Base-by-base conservation (phyloP, 805 yeast genomes). In the Candida takata region DNA sequence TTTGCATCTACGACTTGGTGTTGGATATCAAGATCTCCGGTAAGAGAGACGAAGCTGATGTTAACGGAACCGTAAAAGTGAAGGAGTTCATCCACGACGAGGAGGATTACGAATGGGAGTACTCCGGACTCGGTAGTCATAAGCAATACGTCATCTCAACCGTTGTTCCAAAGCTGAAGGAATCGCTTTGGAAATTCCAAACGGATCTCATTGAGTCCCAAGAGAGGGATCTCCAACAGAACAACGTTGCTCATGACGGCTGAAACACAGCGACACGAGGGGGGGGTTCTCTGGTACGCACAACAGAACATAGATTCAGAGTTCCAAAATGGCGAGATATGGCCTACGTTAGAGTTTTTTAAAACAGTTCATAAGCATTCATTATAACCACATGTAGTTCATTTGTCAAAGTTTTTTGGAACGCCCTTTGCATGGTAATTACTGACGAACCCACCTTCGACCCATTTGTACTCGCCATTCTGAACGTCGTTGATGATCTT, bases 71-170 rank as follows among this genome's bases (percentile, higher is more conserved):
- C 6, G 55, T 82, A 20, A 43, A 58, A 3, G 57, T 83, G 31
- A 77, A 77, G 4, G 92, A 83, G 53, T 79, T 83, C 44, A 72
- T 81, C 54, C 94, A 83, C 55, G 94, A 83, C 55, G 86, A 79
- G 49, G 72, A 69, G 13, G 81, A 77, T 30, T 81, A 74, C 44
- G 85, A 77, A 34, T 76, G 75, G 45, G 69, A 64, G 11, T 72
- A 74, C 42, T 68, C 64, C 33, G 57, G 61, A 4, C 58, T 64
- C 30, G 48, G 67, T 6, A 70, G 65, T 11, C 49, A 55, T 37
- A 61, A 58, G 40, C 33, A 47, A 6, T 16, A 58, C 11, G 62
- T 81, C 29, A 66, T 69, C 47, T 59, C 58, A 29, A 58, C 58
- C 24, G 64, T 81, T 24, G 52, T 79, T 9, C 87, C 90, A 4